Percentiles rank a stretch among this genome's conserved stretches.
Evolutionary conservation across 306 rosid species (phyloP).

Genomic region (Hippophae gyantsensis): DNA sequence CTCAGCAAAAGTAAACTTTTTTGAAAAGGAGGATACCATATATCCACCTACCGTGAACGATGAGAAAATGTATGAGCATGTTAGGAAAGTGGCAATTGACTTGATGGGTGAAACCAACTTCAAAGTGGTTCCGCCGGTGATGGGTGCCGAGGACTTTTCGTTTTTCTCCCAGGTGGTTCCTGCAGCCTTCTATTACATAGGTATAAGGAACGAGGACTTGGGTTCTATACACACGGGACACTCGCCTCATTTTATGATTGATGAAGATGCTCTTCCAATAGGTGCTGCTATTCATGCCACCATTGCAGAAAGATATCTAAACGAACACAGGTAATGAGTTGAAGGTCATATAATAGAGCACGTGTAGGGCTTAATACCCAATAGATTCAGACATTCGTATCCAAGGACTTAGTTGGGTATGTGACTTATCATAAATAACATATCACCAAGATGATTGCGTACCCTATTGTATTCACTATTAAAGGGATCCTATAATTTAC

Average conservation of each 20-base stretch:
- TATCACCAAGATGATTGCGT: too few relatives aligned
- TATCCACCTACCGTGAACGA: slow-evolving; percentile 90
- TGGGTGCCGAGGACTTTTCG: slow-evolving; percentile 97
- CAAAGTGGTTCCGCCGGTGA: slow-evolving; percentile 78
- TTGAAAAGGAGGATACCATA: slow-evolving; percentile 60
- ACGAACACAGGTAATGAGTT: slow-evolving; percentile 27
- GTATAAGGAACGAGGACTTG: slow-evolving; percentile 70
- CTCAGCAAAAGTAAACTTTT: slow-evolving; percentile 68
- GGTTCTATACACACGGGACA: slow-evolving; percentile 90
- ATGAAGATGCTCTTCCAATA: slow-evolving; percentile 64
- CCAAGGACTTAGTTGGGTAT: too few relatives aligned
- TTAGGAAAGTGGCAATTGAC: slow-evolving; percentile 64
- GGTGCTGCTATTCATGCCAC: slow-evolving; percentile 83
- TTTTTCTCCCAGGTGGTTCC: slow-evolving; percentile 66
- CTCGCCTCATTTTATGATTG: slow-evolving; percentile 84
- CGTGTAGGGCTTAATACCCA: too few relatives aligned
- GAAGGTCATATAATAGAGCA: too few relatives aligned
- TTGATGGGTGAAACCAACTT: slow-evolving; percentile 58
- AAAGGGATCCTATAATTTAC: too few relatives aligned
- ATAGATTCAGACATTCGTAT: too few relatives aligned
- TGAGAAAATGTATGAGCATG: slow-evolving; percentile 77
- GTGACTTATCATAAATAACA: too few relatives aligned
- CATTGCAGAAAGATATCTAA: slow-evolving; percentile 85
- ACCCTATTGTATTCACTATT: too few relatives aligned
- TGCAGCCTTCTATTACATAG: slow-evolving; percentile 75